Evolutionary conservation across 345 rosid genomes (phyloP).

Genomic region (Cardamine chenopodiifolia): DNA sequence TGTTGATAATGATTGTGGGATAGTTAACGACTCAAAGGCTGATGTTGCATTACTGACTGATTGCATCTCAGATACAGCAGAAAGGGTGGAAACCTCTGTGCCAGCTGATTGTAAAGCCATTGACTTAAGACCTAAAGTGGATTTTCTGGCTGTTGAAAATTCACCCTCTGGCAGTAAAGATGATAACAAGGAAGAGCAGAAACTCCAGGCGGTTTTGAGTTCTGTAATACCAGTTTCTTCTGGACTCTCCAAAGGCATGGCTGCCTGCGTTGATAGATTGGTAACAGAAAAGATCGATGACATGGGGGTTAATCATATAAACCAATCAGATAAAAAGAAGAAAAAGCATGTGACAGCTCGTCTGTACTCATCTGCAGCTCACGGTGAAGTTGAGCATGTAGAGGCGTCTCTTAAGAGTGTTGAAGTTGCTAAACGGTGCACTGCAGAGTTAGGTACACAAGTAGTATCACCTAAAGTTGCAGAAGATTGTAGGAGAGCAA

Average conservation of each 20-base stretch:
- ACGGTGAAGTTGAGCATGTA: slow-evolving; percentile 35
- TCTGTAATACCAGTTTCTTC: slow-evolving; percentile 31
- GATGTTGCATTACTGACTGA: slow-evolving; percentile 20
- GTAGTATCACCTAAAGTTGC: slow-evolving; percentile 39
- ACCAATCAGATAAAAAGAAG: slow-evolving; percentile 39
- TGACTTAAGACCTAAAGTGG: slow-evolving; percentile 6
- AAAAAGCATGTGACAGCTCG: slow-evolving; percentile 21
- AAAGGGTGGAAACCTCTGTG: slow-evolving; percentile 30
- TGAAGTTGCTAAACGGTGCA: slow-evolving; percentile 29
- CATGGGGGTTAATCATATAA: slow-evolving; percentile 25
- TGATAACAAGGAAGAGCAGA: slow-evolving; percentile 42
- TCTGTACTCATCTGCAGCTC: slow-evolving; percentile 38
- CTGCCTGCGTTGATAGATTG: slow-evolving; percentile 36
- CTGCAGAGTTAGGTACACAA: slow-evolving; percentile 12
- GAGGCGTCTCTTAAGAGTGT: slow-evolving; percentile 37
- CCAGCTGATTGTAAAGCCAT: slow-evolving; percentile 44
- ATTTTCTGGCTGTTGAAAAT: slow-evolving; percentile 40
- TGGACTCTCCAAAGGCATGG: slow-evolving; percentile 37
- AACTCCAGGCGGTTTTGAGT: slow-evolving; percentile 19
- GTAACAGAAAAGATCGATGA: slow-evolving; percentile 49
- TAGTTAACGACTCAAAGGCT: slow-evolving; percentile 4
- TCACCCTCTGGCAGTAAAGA: slow-evolving; percentile 35
- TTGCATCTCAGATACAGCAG: slow-evolving; percentile 24
- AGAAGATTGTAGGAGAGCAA: slow-evolving; percentile 44
- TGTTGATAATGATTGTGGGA: slow-evolving; percentile 26